Evolutionary conservation across 148 eudicot genomes (phyloP), one percentile per base, ranked within the genome.

Genomic region (Persicaria maculosa): DNA sequence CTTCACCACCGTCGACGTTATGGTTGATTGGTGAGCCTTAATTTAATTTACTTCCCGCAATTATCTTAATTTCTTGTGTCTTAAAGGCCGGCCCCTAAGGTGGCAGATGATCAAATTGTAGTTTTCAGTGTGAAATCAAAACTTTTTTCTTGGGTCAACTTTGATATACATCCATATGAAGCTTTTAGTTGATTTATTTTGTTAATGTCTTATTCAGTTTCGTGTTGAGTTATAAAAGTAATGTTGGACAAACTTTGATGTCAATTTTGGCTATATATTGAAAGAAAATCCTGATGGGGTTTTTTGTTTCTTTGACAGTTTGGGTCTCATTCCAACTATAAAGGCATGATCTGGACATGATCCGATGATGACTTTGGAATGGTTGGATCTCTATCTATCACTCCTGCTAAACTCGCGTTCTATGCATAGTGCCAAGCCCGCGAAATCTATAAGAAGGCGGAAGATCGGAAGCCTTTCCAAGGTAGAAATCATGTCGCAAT

Each of bases 401-500:
- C 5, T 52, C 14, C 6, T 12, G 14, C 5, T 0, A 4, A 52
- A 52, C 6, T 52, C 17, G 4, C 1, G 16, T 3, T 73, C 47
- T n/a, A 40, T 65, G 15, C 40, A 40, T 20, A 85, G 85, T 84
- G 81, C 52, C 90, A 88, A 45, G 90, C 90, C 25, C 85, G 80
- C 74, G 90, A 85, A 74, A 81, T 87, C 44, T 87, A 81, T 72
- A 87, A 85, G 77, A 81, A 84, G 76, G 74, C 81, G 25, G 85
- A 85, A 58, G 86, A 81, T 79, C 86, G 80, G 46, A 87, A 84
- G 61, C 67, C 82, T 50, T 77, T 79, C 17, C 78, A 86, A 62
- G 88, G 86, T 45, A 78, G 90, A 77, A 87, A 87, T 61, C 82
- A 83, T 58, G 88, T 83, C 76, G 88, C 90, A 12, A 65, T 83